Evolutionary conservation across 805 yeast genomes (phyloP).

Genomic region (Metschnikowia henanensis): DNA sequence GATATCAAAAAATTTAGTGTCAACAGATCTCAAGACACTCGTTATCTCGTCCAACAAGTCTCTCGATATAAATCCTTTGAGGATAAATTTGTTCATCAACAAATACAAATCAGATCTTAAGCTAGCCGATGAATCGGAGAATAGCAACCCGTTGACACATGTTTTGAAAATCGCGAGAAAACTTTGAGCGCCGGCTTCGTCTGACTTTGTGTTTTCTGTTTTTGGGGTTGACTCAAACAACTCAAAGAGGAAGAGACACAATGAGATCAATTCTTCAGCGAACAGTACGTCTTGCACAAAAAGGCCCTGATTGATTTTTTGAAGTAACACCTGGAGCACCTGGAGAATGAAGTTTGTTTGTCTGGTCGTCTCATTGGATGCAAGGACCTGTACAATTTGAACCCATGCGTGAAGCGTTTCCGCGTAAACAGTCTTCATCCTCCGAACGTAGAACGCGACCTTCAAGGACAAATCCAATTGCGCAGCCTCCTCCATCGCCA

Average conservation of each 20-base stretch:
- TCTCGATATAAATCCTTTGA: conserved; percentile 45
- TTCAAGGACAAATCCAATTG: conserved; percentile 39
- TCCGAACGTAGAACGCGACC: conserved; percentile 46
- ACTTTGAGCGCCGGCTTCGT: conserved; percentile 38
- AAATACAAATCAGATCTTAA: conserved; percentile 81
- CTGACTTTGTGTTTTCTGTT: conserved; percentile 16
- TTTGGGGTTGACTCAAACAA: conserved; percentile 38
- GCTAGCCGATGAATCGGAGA: conserved; percentile 64
- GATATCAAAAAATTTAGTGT: conserved; percentile 55
- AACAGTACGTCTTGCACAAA: conserved; percentile 62
- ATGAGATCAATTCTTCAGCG: conserved; percentile 74
- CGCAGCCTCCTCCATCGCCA: conserved; percentile 26
- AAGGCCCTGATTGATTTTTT: conserved; percentile 68
- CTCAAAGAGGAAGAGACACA: conserved; percentile 70
- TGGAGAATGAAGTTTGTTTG: conserved; percentile 65
- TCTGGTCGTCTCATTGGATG: conserved; percentile 49
- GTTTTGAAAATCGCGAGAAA: conserved; percentile 71
- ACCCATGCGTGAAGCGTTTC: conserved; percentile 80
- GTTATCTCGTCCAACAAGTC: conserved; percentile 47
- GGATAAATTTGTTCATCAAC: conserved; percentile 63
- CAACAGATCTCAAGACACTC: conserved; percentile 59
- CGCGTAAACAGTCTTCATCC: conserved; percentile 54
- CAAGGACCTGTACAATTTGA: conserved; percentile 69
- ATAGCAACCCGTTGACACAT: conserved; percentile 68
- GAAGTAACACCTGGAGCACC: conserved; percentile 71